Base-by-base conservation (phyloP, 2,329 filamentous ascomycete genomes). In the Neonectria hederae region DNA sequence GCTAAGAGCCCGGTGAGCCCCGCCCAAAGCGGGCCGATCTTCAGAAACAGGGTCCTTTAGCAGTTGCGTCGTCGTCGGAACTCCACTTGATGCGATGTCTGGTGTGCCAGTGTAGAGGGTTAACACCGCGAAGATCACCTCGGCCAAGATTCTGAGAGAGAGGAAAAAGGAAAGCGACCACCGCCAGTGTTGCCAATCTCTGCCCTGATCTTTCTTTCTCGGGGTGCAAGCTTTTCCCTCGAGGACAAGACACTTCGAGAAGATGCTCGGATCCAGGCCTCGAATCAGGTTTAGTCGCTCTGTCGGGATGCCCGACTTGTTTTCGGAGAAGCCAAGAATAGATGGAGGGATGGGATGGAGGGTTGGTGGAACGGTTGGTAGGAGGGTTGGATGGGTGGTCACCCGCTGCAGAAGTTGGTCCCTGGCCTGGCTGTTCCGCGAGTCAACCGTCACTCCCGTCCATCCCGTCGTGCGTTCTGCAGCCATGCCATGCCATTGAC, bases 11-110 rank as follows among this genome's bases (percentile, higher is more conserved):
- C 57, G 59, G 67, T 55, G 63, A 65, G 65, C 70, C 72, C 72
- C 71, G 63, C 70, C 58, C 56, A 42, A 59, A 67, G 63, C 67
- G 69, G 72, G 63, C 55, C 59, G 72, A 74, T 74, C 69, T 65
- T 65, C 66, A 64, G 56, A 52, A 51, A 17, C 51, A 61, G 63
- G 69, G 69, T 63, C 65, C 54, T 68, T 51, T 48, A 49, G 59
- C 61, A 55, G 43, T 59, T 63, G 45, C 59, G 63, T 46, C 54
- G 57, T 69, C 55, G 45, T 52, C 59, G 54, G 54, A 60, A 52
- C 60, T 69, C 52, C 54, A 68, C 64, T 49, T 40, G 30, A 54
- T 28, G 42, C 46, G 42, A 54, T 49, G 48, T 54, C 43, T 32
- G 49, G n/a, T 55, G 45, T 49, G 28, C 49, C 53, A 52, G 43